Evolutionary conservation across 169 alveolate species (phyloP), one percentile per base, ranked within the genome.

Genomic region (Cryptosporidium bovis): DNA sequence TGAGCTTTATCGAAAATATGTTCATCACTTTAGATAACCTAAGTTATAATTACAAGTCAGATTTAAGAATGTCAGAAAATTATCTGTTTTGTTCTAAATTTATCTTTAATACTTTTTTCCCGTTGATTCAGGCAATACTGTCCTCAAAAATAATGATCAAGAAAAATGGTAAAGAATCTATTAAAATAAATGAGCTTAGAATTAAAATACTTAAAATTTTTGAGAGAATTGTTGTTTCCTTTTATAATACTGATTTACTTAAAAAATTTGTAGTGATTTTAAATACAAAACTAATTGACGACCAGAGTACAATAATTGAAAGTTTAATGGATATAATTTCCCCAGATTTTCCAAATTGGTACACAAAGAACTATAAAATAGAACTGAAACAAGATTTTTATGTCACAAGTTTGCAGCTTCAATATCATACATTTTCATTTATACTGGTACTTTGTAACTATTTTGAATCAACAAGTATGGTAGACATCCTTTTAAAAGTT

Each of bases 321-420:
- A 77, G 77, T 40, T n/a, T 77, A 16, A 77, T 77, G 87, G 87
- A 77, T n/a, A 60, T 77, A n/a, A n/a, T 77, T 24, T 77, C 87
- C 36, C 87, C 87, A 4, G 87, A 77, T 24, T 77, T 77, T 60
- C 77, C 87, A 2, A 44, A 44, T 15, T 77, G 69, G 71, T 77
- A 24, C 50, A 62, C 71, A 36, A 31, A 16, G 1, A 24, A 50
- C n/a, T 77, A 20, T 56, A 18, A 40, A 31, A 60, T 36, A 13
- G n/a, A 18, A 18, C 29, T 8, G 8, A 53, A 56, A 40, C 33
- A n/a, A 44, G 34, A 77, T 10, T n/a, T 27, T 8, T 50, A 44
- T 66, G 18, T 77, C 10, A 29, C 12, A 20, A 24, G 50, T 24
- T 34, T 77, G 16, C 65, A 77, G 20, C 69, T 77, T 40, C 87